Conservation (phyloP, 78 protist species). For the Dictyostelium intermedium region DNA sequence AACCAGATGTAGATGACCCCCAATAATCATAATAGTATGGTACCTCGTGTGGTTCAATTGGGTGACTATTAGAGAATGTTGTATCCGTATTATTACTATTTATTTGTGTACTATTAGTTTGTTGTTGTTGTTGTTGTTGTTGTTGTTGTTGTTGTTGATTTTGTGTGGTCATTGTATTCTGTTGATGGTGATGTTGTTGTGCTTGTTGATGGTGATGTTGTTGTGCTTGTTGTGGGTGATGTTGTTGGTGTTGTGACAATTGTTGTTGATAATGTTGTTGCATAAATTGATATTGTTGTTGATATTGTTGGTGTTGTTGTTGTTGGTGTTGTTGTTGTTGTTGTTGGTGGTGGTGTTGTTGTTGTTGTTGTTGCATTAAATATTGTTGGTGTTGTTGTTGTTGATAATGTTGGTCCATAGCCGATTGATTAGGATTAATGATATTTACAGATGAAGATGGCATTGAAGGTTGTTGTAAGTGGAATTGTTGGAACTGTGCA, state of each 20-base stretch:
- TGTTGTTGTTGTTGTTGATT: slow-evolving; percentile 5
- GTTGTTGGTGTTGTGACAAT: neutral
- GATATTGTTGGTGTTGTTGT: neutral
- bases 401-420: neutral
- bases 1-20: neutral
- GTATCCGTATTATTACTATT: neutral
- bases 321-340: neutral
- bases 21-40: slow-evolving; percentile 50
- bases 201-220: neutral
- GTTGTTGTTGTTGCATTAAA: neutral
- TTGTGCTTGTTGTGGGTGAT: neutral
- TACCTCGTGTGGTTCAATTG: slow-evolving; percentile 36
- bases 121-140: slow-evolving; percentile 23
- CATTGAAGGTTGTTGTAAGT: neutral
- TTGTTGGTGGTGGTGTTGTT: neutral
- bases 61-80: neutral
- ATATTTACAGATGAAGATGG: neutral
- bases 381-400: neutral
- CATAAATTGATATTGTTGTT: slow-evolving; percentile 2
- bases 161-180: neutral
- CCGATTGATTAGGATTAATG: neutral
- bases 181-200: neutral
- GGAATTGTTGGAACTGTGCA: neutral
- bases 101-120: neutral
- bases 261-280: slow-evolving; percentile 5